Conservation (phyloP, 352 stramenopile species). For the Phytophthora tubulina region DNA sequence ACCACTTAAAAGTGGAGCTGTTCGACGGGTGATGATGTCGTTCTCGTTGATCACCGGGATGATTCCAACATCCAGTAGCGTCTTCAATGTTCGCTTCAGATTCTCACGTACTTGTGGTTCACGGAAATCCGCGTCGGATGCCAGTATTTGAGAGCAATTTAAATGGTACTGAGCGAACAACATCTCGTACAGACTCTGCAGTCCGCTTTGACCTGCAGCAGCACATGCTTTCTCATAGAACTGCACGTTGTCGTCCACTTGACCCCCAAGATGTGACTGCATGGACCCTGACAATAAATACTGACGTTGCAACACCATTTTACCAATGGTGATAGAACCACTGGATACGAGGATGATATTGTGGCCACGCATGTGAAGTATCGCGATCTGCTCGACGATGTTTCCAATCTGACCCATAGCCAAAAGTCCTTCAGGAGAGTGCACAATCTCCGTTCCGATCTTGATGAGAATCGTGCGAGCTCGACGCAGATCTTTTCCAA, state of each 20-base stretch:
- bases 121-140: constrained; percentile 79
- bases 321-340: constrained; percentile 75
- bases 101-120: constrained; percentile 66
- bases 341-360: constrained; percentile 84
- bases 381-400: constrained; percentile 86
- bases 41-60: constrained; percentile 89
- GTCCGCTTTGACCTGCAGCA: constrained; percentile 67
- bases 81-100: constrained; percentile 65
- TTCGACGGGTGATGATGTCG: constrained; percentile 76
- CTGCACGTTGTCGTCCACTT: constrained; percentile 55
- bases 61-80: constrained; percentile 78
- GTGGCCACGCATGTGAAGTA: constrained; percentile 80
- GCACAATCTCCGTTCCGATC: constrained; percentile 84
- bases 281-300: constrained; percentile 82
- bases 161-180: constrained; percentile 85
- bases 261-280: constrained; percentile 75
- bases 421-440: constrained; percentile 72
- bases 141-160: constrained; percentile 78
- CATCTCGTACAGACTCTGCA: constrained; percentile 88
- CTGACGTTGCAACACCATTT: constrained; percentile 80
- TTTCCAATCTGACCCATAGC: constrained; percentile 56
- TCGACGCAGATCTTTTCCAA: constrained; percentile 56
- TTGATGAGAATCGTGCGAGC: constrained; percentile 79
- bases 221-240: constrained; percentile 81
- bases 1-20: constrained; percentile 57